A percentile compares a stretch with the other conserved stretches of the same genome.
These are phyloP conservation scores for Cladosporium sp. DNA, from an alignment of 2,329 filamentous ascomycete genomes.

Conservation along the genomic window DNA sequence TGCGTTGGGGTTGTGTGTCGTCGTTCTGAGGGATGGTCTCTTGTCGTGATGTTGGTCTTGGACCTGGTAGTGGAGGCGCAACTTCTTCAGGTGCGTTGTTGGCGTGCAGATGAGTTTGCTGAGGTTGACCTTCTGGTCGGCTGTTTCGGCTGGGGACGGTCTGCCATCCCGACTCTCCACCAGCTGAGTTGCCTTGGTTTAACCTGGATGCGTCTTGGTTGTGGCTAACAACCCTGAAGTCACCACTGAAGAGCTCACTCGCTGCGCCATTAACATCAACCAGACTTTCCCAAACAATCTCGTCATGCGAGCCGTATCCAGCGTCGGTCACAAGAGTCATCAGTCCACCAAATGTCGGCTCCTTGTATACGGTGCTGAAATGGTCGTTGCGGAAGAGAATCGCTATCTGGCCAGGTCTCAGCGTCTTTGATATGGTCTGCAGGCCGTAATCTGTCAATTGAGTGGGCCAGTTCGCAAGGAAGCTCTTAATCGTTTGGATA, in stretches of 20 bases:
- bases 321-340: constrained; percentile 87
- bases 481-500: constrained; percentile 76
- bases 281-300: constrained; percentile 94
- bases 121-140: constrained; percentile 18
- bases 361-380: constrained; percentile 89
- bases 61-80: constrained; percentile 23
- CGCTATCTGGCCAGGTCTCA: constrained; percentile 73
- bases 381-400: constrained; percentile 97
- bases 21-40: constrained; percentile 19
- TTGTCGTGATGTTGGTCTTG: constrained; percentile 20
- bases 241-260: constrained; percentile 81
- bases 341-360: constrained; percentile 70
- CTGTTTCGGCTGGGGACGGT: constrained; percentile 44
- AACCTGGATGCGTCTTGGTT: constrained; percentile 29
- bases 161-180: constrained; percentile 47
- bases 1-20: constrained; percentile 29
- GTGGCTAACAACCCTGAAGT: constrained; percentile 79
- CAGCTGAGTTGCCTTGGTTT: constrained; percentile 21
- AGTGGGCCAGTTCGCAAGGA: constrained; percentile 73
- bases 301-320: constrained; percentile 79
- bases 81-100: constrained; percentile 10
- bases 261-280: constrained; percentile 80
- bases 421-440: constrained; percentile 62
- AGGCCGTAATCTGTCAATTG: constrained; percentile 82
- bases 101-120: constrained; percentile 2